Percentiles rank a stretch among this genome's conserved stretches.
phyloP scores from a whole-genome alignment of 2,329 filamentous ascomycete species.

The Sclerotinia nivalis region DNA sequence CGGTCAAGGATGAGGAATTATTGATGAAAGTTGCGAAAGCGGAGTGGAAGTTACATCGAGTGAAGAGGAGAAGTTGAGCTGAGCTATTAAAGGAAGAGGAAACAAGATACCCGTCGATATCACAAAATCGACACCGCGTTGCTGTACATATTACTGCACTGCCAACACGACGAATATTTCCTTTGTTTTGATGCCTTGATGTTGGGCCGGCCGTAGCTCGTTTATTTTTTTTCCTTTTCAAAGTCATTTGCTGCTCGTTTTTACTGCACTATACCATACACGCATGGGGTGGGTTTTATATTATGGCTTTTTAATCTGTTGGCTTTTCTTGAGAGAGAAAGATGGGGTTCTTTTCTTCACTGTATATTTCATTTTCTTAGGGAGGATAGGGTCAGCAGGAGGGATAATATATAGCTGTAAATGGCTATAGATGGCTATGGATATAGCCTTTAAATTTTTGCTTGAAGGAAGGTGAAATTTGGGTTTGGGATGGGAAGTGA shows the following conservation, averaged over 20 bases:
- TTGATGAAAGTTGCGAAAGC: conserved; percentile 87
- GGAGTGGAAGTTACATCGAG: conserved; percentile 73
- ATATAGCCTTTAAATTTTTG: background rate
- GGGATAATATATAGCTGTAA: background rate
- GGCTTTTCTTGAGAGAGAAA: background rate
- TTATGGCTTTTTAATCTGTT: conserved; percentile 8
- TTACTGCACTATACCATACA: conserved; percentile 25
- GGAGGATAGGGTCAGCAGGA: too few relatives aligned
- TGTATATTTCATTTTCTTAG: background rate
- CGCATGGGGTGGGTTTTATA: conserved; percentile 6
- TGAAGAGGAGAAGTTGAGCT: conserved; percentile 42
- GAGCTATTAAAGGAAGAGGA: background rate
- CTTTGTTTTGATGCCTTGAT: conserved; percentile 17
- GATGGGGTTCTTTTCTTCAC: background rate
- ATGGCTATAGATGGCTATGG: background rate
- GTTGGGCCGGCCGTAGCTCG: background rate
- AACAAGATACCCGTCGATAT: conserved; percentile 7
- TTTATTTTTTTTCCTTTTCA: background rate
- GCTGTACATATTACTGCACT: conserved; percentile 4
- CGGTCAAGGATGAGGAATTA: conserved; percentile 89
- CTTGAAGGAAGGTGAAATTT: background rate
- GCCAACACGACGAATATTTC: conserved; percentile 12
- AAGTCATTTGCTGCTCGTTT: background rate
- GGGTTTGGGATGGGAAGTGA: background rate
- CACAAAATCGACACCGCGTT: background rate